Base-by-base conservation (phyloP, 2,329 filamentous ascomycete genomes). In the Bipolaris gigantea region DNA sequence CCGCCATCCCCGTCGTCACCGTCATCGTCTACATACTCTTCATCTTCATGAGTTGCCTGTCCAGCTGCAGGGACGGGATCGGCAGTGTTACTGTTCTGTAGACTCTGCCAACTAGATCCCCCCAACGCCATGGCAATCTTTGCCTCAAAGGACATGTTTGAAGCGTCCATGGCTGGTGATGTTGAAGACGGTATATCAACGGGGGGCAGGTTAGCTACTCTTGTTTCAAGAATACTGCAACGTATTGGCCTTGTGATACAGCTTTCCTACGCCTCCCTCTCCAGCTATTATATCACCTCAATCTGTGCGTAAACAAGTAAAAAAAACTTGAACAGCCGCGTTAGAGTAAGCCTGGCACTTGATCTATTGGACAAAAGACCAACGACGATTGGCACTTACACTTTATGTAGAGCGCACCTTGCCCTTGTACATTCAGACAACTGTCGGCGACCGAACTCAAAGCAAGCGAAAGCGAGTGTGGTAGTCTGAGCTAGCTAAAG, bases 101-200 rank as follows among this genome's bases (percentile, higher is more conserved):
- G 47, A 16, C 56, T 45, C 48, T 62, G 55, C 60, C 60, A 62
- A 36, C 41, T 53, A 5, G 48, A 49, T 13, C 60, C 60, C 9
- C 42, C 41, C 42, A 62, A 49, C 2, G 60, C 60, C 18, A 56
- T 38, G 13, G 50, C 57, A 10, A 62, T 60, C 34, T 48, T 60
- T 9, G 50, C 50, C 33, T 60, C 60, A 30, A 62, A 61, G 23
- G 59, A 61, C 10, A 59, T 34, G 19, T 46, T 34, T 5, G 32
- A 41, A 11, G 58, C 40, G 13, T 41, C 32, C 47, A 56, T 54
- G 15, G 8, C 33, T 25, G 42, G 27, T 27, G 42, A 16, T 18
- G 8, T 21, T 27, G 25, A n/a, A 35, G 8, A 15, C 15, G 15
- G 21, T 19, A 27, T n/a, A 25, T n/a, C 2, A 13, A 27, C 27